Evolutionary conservation across 768 basidiomycete genomes (phyloP), one percentile per base, ranked within the genome.

Genomic region (Boletus rubropictus): DNA sequence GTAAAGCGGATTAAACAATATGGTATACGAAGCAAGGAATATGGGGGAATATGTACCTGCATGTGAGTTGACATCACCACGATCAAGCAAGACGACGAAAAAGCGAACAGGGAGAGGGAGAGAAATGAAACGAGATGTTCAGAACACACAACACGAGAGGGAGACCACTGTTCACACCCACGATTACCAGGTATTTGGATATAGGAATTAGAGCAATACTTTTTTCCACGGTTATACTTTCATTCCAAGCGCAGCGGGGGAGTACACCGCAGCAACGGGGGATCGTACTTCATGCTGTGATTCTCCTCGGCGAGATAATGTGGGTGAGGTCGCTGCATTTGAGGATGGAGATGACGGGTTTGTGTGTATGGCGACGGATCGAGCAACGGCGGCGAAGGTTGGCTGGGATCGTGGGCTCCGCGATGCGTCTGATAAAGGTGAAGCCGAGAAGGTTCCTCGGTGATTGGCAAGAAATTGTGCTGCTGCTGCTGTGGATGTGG

Each of bases 191-290:
- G 39, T 3, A 44, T 22, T 54, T 32, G 55, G 64, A 56, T 63
- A 65, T 58, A 65, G 7, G 39, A 48, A 55, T 49, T 53, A 55
- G 46, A 29, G 25, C 27, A 25, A 18, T 27, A 49, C 45, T 48
- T 51, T 52, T 49, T 48, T 39, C 41, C 40, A 4, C 38, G 10
- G 27, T 48, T 32, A 72, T 6, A 69, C 75, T 53, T 71, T 75
- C 74, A 77, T 72, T 72, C 75, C 75, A 69, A 73, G 59, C 55
- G 69, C 65, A 71, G 71, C 58, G 68, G 74, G 25, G 69, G 75
- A 41, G 72, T 74, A 72, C 52, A 59, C 42, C 47, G 74, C 59
- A 67, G 68, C 49, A 59, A 69, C 71, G 60, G 72, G 45, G 58
- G 70, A 63, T 69, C 72, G 70, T 70, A 73, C 67, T 70, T 74